Evolutionary conservation across 352 stramenopile species (phyloP).

Genomic region (Globisporangium takayamanum): DNA sequence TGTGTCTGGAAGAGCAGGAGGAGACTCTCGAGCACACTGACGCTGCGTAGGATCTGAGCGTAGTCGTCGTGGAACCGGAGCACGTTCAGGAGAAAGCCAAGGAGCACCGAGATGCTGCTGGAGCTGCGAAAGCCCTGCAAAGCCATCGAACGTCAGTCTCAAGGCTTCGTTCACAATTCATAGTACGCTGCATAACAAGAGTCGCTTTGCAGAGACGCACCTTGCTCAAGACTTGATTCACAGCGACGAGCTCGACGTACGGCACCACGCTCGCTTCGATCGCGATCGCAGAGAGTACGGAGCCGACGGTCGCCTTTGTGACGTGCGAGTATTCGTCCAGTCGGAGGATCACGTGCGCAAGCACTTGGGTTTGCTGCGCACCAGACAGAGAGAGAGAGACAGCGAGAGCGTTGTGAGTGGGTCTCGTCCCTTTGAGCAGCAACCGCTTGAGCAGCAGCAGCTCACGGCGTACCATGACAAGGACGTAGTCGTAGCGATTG

Average conservation of each 20-base stretch:
- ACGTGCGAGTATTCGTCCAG: constrained; percentile 42
- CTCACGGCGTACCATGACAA: constrained; percentile 31
- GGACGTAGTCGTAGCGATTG: constrained; percentile 42
- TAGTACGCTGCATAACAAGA: no score
- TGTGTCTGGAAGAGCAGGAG: constrained; percentile 38
- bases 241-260: constrained; percentile 34
- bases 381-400: neutral
- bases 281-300: constrained; percentile 45
- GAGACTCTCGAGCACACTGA: constrained; percentile 33
- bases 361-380: constrained; percentile 31
- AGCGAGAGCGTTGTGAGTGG: no score
- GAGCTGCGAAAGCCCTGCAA: neutral
- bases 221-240: constrained; percentile 28
- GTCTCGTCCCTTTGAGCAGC: neutral
- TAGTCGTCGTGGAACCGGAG: constrained; percentile 43
- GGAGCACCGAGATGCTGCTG: constrained; percentile 26
- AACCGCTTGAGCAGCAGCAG: constrained; percentile 1
- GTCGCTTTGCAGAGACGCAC: constrained; percentile 5
- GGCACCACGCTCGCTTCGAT: constrained; percentile 56
- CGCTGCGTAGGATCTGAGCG: constrained; percentile 25
- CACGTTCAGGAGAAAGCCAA: constrained; percentile 32
- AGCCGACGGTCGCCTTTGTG: constrained; percentile 42
- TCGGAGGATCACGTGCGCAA: constrained; percentile 29
- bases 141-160: no score
- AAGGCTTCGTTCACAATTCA: neutral